Percentiles rank a stretch among this genome's conserved stretches.
phyloP scores from a whole-genome alignment of 2,329 filamentous ascomycete genomes.

The Leptographium radiaticola region DNA sequence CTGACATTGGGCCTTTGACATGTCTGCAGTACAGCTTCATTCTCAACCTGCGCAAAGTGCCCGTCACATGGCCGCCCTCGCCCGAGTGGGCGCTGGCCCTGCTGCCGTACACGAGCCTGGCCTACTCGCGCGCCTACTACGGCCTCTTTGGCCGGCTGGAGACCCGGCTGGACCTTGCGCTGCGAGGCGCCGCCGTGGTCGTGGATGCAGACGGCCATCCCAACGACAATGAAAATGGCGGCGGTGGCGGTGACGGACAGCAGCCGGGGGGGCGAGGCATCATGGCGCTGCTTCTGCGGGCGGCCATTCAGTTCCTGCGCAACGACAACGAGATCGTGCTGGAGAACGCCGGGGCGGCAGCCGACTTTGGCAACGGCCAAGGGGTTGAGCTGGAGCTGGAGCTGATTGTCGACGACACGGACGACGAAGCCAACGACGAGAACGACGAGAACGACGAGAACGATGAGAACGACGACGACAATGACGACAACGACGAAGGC shows the following conservation, averaged over 20 bases:
- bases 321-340: constrained; percentile 4
- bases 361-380: background rate
- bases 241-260: too few species aligned
- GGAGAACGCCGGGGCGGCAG: constrained; percentile 1
- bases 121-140: constrained; percentile 32
- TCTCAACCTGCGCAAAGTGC: constrained; percentile 30
- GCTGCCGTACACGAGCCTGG: constrained; percentile 29
- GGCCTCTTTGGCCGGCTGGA: constrained; percentile 34
- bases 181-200: constrained; percentile 20
- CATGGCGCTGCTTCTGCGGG: too few species aligned
- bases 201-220: background rate
- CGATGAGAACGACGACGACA: background rate
- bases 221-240: too few species aligned
- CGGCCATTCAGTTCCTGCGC: constrained; percentile 6
- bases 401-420: constrained; percentile 4
- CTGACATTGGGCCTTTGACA: background rate
- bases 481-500: background rate
- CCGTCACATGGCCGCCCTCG: constrained; percentile 39
- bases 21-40: constrained; percentile 31
- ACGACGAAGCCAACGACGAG: constrained; percentile 22
- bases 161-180: constrained; percentile 31
- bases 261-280: too few species aligned
- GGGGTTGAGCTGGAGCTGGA: constrained; percentile 8
- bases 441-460: constrained; percentile 9
- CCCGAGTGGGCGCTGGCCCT: constrained; percentile 35